Base-by-base conservation (phyloP, 2,329 filamentous ascomycete genomes). In the Pseudogymnoascus sp. region DNA sequence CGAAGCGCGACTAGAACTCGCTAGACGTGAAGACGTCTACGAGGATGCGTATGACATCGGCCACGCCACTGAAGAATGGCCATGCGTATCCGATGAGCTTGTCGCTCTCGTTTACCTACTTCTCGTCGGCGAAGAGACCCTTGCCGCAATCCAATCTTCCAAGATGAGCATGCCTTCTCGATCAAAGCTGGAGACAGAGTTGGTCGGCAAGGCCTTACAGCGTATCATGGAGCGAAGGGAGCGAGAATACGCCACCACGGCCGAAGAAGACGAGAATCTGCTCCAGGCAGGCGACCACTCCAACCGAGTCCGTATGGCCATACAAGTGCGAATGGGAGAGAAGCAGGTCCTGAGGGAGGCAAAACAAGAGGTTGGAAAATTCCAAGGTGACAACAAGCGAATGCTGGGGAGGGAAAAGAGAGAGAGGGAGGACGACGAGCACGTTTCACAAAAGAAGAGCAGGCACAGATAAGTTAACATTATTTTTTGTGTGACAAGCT, bases 251-350 rank as follows among this genome's bases (percentile, higher is more conserved):
- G 64, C 68, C 2, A 85, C 83, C 1, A 78, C 77, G 1, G 68
- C 84, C n/a, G 74, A 78, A 20, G 73, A 82, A 38, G 82, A 86
- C 64, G 62, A 74, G 22, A 68, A 72, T 3, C 63, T 78, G 5
- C 69, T 80, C 18, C 63, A 68, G 18, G 38, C 63, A 65, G 71
- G 62, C 66, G 72, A 70, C 64, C 68, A 64, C 25, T 43, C 70
- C 14, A 57, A 70, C 61, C 71, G 76, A 61, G 69, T 65, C 12
- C 70, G 68, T 38, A 85, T 86, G 81, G 85, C 86, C 0, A 69
- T 82, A 39, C 75, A 83, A 65, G 84, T 88, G 18, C 79, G 86
- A 63, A 71, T 82, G 4, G 86, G 86, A n/a, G 86, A 89, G 72
- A 87, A 87, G 68, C 74, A 78, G 65, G 77, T 88, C 3, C 65